Evolutionary conservation across 306 rosid species (phyloP), one percentile per base, ranked within the genome.

Genomic region (Quercus gilva): DNA sequence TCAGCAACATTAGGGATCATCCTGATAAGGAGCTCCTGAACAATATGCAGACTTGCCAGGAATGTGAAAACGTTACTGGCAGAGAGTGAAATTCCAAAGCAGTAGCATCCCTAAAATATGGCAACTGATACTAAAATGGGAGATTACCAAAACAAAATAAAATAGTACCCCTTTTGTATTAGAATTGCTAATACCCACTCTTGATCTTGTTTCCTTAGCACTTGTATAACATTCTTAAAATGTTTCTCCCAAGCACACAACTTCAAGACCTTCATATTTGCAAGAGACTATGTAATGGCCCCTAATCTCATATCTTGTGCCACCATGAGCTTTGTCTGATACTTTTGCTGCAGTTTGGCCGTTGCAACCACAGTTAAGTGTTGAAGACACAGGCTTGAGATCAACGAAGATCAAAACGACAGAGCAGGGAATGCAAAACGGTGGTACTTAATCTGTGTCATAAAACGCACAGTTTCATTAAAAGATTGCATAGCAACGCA

Each of bases 201-300:
- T 5, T 43, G 33, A 56, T 84, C 86, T 17, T 75, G 81, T 28
- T 69, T 31, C 52, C 86, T 71, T 23, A 79, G 41, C 15, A n/a
- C 58, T 75, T 83, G 65, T 14, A 84, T 60, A 20, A 71, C 57
- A 9, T 53, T 64, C 37, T 79, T 75, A 53, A 79, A 84, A 63
- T 55, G 79, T 53, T 59, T 84, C 78, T 75, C 86, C 86, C 81
- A 84, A 3, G 84, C 77, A 19, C 79, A 75, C 57, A 84, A 45
- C 83, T 84, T 84, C 71, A 79, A 75, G 23, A 84, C 73, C 75
- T 84, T 84, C 81, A 84, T 75, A 73, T 79, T 84, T 28, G 72
- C 56, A 5, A 84, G 78, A 3, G 81, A 83, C 56, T 84, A 75
- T 1, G 81, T 43, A 4, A 79, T 71, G n/a, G 77, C 33, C 64